Conservation (phyloP, 1,139 yeast species). For the Blastobotrys apis region DNA sequence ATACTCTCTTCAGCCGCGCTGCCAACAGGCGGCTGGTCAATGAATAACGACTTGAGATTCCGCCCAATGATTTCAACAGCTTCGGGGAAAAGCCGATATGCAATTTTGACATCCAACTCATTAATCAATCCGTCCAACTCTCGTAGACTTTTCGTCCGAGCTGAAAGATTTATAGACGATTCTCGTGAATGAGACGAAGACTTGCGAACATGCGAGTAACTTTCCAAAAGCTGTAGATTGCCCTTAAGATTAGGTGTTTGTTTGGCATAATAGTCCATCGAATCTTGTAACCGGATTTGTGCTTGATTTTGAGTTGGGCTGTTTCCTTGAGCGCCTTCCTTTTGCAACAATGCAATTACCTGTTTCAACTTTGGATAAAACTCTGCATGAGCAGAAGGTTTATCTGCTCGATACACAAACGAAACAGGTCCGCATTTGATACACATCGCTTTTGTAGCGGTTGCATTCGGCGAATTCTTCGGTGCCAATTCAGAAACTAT, state of each 20-base stretch:
- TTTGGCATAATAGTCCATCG: constrained; percentile 42
- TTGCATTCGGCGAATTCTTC: constrained; percentile 10
- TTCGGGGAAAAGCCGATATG: constrained; percentile 53
- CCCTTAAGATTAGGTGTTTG: constrained; percentile 18
- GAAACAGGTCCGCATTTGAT: constrained; percentile 47
- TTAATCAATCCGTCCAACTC: constrained; percentile 59
- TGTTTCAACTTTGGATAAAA: constrained; percentile 56
- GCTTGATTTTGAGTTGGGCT: constrained; percentile 42
- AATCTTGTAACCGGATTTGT: constrained; percentile 37
- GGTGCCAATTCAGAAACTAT: constrained; percentile 42
- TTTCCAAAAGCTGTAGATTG: constrained; percentile 12
- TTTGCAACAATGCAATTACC: constrained; percentile 59
- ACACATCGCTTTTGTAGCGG: constrained; percentile 17
- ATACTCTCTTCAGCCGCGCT: constrained; percentile 17
- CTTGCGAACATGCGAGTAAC: constrained; percentile 11
- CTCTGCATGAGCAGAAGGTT: constrained; percentile 54
- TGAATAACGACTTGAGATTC: constrained; percentile 15
- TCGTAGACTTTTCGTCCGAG: constrained; percentile 37
- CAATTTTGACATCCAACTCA: constrained; percentile 61
- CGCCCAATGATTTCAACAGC: constrained; percentile 51
- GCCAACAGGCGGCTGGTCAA: constrained; percentile 4
- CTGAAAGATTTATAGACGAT: constrained; percentile 14
- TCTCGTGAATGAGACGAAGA: constrained; percentile 13
- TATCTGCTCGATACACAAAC: constrained; percentile 63
- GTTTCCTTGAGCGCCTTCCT: constrained; percentile 25